Evolutionary conservation across 805 yeast species (phyloP), one percentile per base, ranked within the genome.

Genomic region (Nakazawaea sp.): DNA sequence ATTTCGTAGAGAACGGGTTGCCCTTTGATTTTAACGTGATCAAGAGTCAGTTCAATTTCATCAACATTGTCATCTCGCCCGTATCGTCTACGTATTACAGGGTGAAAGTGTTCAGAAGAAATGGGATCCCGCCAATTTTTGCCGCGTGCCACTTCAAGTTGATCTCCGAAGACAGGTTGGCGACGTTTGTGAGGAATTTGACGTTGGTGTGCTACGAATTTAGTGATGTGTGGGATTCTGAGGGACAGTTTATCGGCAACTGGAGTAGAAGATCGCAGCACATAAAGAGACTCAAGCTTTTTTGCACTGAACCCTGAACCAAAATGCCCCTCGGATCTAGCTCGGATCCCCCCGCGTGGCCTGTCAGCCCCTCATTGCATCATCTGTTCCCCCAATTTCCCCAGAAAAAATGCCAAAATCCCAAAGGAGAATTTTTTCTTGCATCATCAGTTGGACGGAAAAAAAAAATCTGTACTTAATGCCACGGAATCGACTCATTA

Each of bases 41-140:
- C 43, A 70, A 72, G 53, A 74, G 87, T 10, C 95, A 87, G 58
- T 87, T 87, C 66, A 86, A 81, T 47, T 86, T 86, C 54, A 66
- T 88, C 53, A 83, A 81, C 46, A 75, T 87, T 43, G 94, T 85
- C 26, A 75, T 87, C 19, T 67, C 79, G 5, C 95, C 95, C 0
- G 77, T 72, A 36, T 49, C 71, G 42, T 27, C 48, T 34, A 48
- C 51, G 35, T 68, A 58, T 48, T 85, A 66, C 61, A 73, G 72
- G 45, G 88, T 86, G 9, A 74, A 81, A 41, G 66, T 78, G 1
- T 75, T 65, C 54, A 62, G 88, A 42, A 65, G 81, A 38, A 64
- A 73, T 3, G 89, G 87, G 2, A 77, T 84, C 8, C 90, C 90
- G 3, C 87, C 82, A 3, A 66, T 84, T 7, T 76, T 84, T 49